Conservation (phyloP, 345 rosid genomes). For the Pugionium dolabratum region DNA sequence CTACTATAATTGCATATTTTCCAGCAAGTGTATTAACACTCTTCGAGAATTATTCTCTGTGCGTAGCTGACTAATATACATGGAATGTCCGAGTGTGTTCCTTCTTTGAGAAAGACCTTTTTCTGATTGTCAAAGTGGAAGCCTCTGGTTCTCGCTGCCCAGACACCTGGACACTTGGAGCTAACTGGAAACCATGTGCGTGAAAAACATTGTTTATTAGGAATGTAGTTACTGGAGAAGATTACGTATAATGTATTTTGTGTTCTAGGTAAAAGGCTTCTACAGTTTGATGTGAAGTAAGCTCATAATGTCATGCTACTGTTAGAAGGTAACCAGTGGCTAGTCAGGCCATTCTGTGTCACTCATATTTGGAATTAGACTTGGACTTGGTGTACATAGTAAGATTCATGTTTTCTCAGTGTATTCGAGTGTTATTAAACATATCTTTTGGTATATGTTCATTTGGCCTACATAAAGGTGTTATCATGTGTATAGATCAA, state of each 20-base stretch:
- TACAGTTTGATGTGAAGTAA: conserved; percentile 6
- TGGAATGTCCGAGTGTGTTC: conserved; percentile 5
- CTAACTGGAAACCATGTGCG: not conserved
- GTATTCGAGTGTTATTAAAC: conserved; percentile 10
- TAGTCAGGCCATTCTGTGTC: conserved; percentile 14
- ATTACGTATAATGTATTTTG: not conserved
- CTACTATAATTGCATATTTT: not conserved
- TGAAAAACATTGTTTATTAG: not conserved
- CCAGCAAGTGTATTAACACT: not conserved
- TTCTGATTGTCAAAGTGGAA: conserved; percentile 14
- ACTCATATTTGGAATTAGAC: conserved; percentile 22
- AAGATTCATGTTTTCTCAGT: not conserved
- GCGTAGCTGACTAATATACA: conserved; percentile 14
- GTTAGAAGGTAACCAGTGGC: conserved; percentile 17
- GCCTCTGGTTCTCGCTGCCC: not conserved
- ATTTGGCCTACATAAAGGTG: conserved; percentile 8
- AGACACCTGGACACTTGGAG: conserved; percentile 4
- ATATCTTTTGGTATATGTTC: not conserved
- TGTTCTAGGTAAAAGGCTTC: not conserved
- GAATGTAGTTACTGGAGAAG: not conserved
- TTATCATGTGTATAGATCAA: conserved; percentile 20
- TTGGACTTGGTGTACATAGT: conserved; percentile 21
- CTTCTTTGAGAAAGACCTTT: conserved; percentile 4
- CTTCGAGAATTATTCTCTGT: not conserved
- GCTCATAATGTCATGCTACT: conserved; percentile 12